Evolutionary conservation across 2,329 filamentous ascomycete species (phyloP).

Genomic region (Fusarium praegraminearum): DNA sequence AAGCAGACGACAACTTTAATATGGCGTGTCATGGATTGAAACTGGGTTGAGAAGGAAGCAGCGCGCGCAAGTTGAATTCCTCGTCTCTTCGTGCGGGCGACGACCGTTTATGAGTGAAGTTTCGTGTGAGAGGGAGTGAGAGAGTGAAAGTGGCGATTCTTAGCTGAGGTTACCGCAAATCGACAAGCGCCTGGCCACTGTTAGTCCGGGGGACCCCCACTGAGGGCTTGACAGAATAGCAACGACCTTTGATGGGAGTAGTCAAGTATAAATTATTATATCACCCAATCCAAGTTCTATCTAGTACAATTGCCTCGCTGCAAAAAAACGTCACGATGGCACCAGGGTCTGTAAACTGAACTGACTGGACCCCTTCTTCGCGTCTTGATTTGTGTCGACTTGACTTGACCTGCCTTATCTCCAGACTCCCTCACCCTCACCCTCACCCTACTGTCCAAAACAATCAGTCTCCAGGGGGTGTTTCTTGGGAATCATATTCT

Average conservation of each 20-base stretch:
- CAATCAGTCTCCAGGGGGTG: constrained; percentile 1
- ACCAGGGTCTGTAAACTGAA: constrained; percentile 1
- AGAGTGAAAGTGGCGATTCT: constrained; percentile 12
- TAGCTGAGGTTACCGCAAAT: constrained; percentile 19
- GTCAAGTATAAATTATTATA: background rate
- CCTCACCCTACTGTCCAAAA: background rate
- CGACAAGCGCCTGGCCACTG: constrained; percentile 42
- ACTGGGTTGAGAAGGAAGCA: background rate
- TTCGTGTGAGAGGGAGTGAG: background rate
- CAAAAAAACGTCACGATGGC: constrained; percentile 27
- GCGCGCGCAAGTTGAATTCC: constrained; percentile 8
- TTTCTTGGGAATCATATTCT: background rate
- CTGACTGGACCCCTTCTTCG: constrained; percentile 7
- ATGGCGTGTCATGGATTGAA: background rate
- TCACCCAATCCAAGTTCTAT: background rate
- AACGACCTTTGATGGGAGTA: rapidly evolving
- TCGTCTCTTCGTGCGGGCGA: constrained; percentile 5
- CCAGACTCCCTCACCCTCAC: constrained; percentile 4
- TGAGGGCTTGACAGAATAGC: constrained; percentile 5
- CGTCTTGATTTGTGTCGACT: background rate
- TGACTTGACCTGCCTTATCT: constrained; percentile 2
- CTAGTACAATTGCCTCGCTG: constrained; percentile 22
- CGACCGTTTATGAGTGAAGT: constrained; percentile 1
- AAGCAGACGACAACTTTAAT: background rate
- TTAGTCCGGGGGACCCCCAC: constrained; percentile 40